These are phyloP conservation scores for Fraxinus ornus DNA, from an alignment of 305 asterid species.

Conservation along the genomic window DNA sequence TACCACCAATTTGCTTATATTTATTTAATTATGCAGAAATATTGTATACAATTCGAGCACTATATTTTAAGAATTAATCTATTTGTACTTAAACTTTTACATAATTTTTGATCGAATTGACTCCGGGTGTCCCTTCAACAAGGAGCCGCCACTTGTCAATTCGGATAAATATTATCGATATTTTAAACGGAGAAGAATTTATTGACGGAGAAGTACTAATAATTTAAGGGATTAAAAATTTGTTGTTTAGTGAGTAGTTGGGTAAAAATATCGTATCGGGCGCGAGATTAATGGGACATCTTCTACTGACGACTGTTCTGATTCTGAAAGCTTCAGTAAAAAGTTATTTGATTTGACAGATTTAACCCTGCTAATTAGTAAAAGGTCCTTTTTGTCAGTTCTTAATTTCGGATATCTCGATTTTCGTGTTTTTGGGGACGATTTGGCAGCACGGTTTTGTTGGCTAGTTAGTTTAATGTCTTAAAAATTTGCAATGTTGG, in stretches of 20 bases:
- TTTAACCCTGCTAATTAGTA: not conserved
- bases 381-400: not conserved
- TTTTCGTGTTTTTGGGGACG: not conserved
- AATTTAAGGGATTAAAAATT: not conserved
- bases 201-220: no score
- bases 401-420: not conserved
- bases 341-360: not conserved
- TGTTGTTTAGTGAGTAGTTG: not conserved
- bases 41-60: no score
- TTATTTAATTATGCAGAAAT: not conserved
- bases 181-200: not conserved
- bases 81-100: no score
- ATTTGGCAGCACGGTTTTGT: not conserved
- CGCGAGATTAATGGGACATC: not conserved
- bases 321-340: not conserved
- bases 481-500: not conserved
- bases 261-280: not conserved
- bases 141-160: no score
- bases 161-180: no score
- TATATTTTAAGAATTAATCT: no score
- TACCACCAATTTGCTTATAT: no score
- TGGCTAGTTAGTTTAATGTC: not conserved
- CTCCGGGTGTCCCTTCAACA: no score
- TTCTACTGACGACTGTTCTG: not conserved
- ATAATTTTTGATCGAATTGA: no score